phyloP scores from a whole-genome alignment of 208 protist genomes.

The Acanthamoeba polyphaga region DNA sequence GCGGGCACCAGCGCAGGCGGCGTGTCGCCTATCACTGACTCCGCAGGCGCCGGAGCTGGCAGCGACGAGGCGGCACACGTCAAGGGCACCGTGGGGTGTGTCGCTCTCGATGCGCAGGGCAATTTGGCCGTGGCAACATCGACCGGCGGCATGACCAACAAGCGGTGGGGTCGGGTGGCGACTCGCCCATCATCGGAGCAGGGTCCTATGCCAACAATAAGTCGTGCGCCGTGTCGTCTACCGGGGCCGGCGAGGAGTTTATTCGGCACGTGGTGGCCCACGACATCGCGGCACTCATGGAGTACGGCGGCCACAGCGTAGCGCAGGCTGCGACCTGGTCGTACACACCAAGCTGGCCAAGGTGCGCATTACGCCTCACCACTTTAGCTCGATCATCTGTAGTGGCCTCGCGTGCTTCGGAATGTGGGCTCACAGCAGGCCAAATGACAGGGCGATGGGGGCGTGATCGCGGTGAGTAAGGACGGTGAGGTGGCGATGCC shows the following conservation, averaged over 20 bases:
- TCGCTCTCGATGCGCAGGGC: conserved; percentile 77
- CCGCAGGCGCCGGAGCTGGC: background rate
- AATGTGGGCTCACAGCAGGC: background rate
- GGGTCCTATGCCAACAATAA: conserved; percentile 84
- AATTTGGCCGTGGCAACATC: conserved; percentile 85
- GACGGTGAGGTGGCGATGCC: conserved; percentile 80
- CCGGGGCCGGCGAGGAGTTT: conserved; percentile 85
- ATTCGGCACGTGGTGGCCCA: conserved; percentile 74
- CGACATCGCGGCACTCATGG: conserved; percentile 76
- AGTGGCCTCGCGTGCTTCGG: background rate
- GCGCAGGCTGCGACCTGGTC: conserved; percentile 74
- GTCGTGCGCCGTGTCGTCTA: conserved; percentile 80
- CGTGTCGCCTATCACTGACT: background rate
- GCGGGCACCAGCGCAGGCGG: background rate
- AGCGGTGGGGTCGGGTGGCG: conserved; percentile 83
- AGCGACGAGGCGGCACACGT: background rate
- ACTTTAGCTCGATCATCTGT: background rate
- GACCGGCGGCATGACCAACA: conserved; percentile 89
- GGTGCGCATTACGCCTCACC: background rate
- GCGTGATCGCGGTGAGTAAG: conserved; percentile 79
- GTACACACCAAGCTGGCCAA: conserved; percentile 59
- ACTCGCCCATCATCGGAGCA: conserved; percentile 85
- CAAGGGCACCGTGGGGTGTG: conserved; percentile 82
- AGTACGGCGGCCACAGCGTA: conserved; percentile 69
- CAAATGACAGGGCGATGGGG: conserved; percentile 77